A percentile compares a stretch with the other conserved stretches of the same genome.
Evolutionary conservation across 371 early-diverging fungal genomes (phyloP).

Genomic region (Rhizopus sp.): DNA sequence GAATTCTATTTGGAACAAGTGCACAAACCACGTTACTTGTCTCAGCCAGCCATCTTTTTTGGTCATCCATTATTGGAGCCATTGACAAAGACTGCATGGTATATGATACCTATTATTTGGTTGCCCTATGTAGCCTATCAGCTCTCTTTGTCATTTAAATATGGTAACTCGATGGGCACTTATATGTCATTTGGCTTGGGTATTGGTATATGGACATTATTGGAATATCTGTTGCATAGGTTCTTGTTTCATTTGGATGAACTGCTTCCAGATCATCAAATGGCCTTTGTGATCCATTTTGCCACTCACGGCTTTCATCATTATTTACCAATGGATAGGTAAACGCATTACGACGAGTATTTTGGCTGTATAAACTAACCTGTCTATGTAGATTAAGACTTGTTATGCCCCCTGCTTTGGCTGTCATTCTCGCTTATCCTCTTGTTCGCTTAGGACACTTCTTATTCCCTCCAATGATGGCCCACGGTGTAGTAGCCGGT

Average conservation of each 20-base stretch:
- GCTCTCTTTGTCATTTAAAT: conserved; percentile 23
- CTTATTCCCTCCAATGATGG: conserved; percentile 54
- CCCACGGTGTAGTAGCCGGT: conserved; percentile 76
- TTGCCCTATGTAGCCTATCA: conserved; percentile 62
- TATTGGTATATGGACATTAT: conserved; percentile 73
- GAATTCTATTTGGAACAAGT: conserved; percentile 87
- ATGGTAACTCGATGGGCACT: conserved; percentile 12
- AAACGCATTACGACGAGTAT: conserved; percentile 1
- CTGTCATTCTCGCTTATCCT: conserved; percentile 64
- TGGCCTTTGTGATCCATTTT: conserved; percentile 77
- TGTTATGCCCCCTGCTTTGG: conserved; percentile 94
- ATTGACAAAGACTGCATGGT: conserved; percentile 90
- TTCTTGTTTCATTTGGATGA: conserved; percentile 93
- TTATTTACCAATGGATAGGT: conserved; percentile 93
- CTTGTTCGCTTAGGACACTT: conserved; percentile 55
- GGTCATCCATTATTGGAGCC: conserved; percentile 74
- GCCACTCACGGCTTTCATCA: conserved; percentile 93
- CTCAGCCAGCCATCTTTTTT: conserved; percentile 82
- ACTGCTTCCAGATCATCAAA: conserved; percentile 78
- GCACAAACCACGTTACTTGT: conserved; percentile 86
- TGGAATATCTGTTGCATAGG: conserved; percentile 85
- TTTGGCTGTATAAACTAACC: not conserved
- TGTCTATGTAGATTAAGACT: conserved; percentile 68
- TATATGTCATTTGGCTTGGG: conserved; percentile 59
- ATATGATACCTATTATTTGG: conserved; percentile 84